Conservation (phyloP, 2,329 filamentous ascomycete genomes). For the Sclerotinia minor region DNA sequence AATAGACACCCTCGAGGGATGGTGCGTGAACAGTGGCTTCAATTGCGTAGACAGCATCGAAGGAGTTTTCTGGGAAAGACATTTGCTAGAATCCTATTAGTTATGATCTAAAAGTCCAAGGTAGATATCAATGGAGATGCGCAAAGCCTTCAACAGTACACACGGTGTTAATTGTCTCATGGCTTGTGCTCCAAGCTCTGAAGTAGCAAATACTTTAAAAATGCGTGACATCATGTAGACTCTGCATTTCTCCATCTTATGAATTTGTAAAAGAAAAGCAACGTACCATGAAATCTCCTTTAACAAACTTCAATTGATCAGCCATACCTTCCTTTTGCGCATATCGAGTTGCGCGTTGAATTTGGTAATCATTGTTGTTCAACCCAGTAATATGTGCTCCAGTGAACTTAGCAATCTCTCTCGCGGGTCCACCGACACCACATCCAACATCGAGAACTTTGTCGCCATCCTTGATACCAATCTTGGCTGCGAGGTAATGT, state of each 20-base stretch:
- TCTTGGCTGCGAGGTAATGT: conserved; percentile 92
- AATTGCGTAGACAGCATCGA: conserved; percentile 95
- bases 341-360: conserved; percentile 86
- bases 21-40: conserved; percentile 96
- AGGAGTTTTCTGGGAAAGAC: conserved; percentile 86
- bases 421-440: conserved; percentile 91
- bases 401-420: conserved; percentile 95
- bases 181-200: conserved; percentile 15
- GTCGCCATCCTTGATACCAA: conserved; percentile 82
- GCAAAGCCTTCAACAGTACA: background rate
- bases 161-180: conserved; percentile 16
- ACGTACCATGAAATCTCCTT: conserved; percentile 90
- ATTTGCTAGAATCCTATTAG: conserved; percentile 65
- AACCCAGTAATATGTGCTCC: conserved; percentile 85
- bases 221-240: conserved; percentile 16
- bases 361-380: conserved; percentile 99
- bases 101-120: background rate
- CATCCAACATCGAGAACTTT: conserved; percentile 94
- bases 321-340: conserved; percentile 78
- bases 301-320: conserved; percentile 79
- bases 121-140: background rate
- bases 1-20: conserved; percentile 86
- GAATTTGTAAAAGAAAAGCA: background rate
- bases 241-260: background rate
- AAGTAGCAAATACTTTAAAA: conserved; percentile 18